phyloP scores from a whole-genome alignment of 2,329 filamentous ascomycete species.

The Chrysoporthe cubensis region DNA sequence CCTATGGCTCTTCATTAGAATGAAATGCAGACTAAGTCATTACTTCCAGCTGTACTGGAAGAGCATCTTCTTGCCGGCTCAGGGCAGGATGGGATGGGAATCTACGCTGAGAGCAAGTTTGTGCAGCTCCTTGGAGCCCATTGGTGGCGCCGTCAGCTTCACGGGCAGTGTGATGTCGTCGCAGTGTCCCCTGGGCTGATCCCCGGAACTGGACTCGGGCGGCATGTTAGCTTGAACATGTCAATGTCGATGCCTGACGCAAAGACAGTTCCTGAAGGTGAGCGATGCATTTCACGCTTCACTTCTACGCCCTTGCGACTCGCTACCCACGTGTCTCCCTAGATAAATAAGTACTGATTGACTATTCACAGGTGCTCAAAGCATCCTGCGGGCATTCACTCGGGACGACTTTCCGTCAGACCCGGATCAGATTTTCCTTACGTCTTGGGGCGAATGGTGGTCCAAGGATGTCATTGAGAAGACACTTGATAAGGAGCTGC shows the following conservation, averaged over 20 bases:
- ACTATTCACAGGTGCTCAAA: slow-evolving; percentile 45
- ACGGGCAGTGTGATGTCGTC: slow-evolving; percentile 48
- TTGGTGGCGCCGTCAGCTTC: slow-evolving; percentile 60
- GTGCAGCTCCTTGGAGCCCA: slow-evolving; percentile 54
- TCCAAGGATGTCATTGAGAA: slow-evolving; percentile 46
- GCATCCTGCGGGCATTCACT: slow-evolving; percentile 49
- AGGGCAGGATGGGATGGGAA: slow-evolving; percentile 33
- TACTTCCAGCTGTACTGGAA: slow-evolving; percentile 40
- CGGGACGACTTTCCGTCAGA: slow-evolving; percentile 54
- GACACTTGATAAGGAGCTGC: slow-evolving; percentile 49
- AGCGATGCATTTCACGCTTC: slow-evolving; percentile 8
- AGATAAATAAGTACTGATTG: neutral
- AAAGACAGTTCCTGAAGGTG: slow-evolving; percentile 52
- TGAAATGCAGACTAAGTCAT: neutral
- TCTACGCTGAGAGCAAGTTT: slow-evolving; percentile 55
- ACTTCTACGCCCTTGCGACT: slow-evolving; percentile 16
- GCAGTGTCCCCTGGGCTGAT: slow-evolving; percentile 59
- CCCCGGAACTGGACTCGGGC: slow-evolving; percentile 49
- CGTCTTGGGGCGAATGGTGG: slow-evolving; percentile 63
- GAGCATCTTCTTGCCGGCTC: slow-evolving; percentile 45
- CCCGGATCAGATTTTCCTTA: slow-evolving; percentile 56
- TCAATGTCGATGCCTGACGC: slow-evolving; percentile 47
- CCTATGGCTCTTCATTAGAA: neutral
- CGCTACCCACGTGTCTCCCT: neutral
- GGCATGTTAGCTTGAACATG: slow-evolving; percentile 37